phyloP scores from a whole-genome alignment of 495 filamentous ascomycete species.

The Annulohypoxylon moriforme region DNA sequence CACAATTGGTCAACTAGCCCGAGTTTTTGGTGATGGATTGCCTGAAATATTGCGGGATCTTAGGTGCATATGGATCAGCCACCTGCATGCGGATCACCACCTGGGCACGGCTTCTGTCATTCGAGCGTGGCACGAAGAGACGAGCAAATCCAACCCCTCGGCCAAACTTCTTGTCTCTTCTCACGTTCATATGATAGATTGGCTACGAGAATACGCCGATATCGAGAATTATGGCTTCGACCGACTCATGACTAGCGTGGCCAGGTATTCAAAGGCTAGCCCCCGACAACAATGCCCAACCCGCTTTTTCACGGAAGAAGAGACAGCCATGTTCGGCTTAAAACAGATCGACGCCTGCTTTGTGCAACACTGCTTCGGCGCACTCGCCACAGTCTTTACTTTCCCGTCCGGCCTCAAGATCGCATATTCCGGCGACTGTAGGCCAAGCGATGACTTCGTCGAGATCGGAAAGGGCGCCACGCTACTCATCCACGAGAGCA shows the following conservation, averaged over 20 bases:
- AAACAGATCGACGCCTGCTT: constrained; percentile 64
- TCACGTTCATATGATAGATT: constrained; percentile 72
- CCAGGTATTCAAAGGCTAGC: constrained; percentile 26
- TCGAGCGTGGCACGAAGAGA: constrained; percentile 77
- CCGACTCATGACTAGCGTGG: constrained; percentile 45
- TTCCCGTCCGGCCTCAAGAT: constrained; percentile 85
- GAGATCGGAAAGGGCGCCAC: constrained; percentile 78
- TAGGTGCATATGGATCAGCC: constrained; percentile 90
- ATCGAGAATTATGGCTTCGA: constrained; percentile 83
- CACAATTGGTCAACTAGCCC: constrained; percentile 89
- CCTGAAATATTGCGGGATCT: constrained; percentile 79
- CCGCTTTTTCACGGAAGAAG: constrained; percentile 27
- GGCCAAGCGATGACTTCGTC: constrained; percentile 77
- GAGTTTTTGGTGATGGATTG: constrained; percentile 73
- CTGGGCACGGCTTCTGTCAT: constrained; percentile 83
- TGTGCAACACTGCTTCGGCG: constrained; percentile 83
- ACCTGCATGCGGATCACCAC: constrained; percentile 97
- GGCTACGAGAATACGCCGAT: constrained; percentile 78
- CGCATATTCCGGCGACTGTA: constrained; percentile 92
- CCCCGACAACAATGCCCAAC: constrained; percentile 2
- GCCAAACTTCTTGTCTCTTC: constrained; percentile 62
- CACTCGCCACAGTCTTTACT: constrained; percentile 79
- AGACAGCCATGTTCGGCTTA: constrained; percentile 53
- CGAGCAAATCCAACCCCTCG: constrained; percentile 33
- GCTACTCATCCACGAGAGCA: constrained; percentile 93